Evolutionary conservation across 139 green algal species (phyloP), one percentile per base, ranked within the genome.

Genomic region (Asterochloris erici): DNA sequence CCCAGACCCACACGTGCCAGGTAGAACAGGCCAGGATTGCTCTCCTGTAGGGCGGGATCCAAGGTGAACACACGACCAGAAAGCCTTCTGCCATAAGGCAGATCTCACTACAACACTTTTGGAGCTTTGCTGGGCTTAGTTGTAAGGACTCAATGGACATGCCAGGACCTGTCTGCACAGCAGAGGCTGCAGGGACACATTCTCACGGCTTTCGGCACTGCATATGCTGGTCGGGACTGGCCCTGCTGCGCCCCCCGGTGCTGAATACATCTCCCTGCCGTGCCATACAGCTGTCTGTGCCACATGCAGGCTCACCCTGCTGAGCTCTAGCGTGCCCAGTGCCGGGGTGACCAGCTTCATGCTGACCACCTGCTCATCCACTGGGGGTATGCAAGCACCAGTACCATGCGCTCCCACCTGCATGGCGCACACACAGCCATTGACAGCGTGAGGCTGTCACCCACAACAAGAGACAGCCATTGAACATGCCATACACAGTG

Each of bases 301-400:
- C 38, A 2, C 38, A 23, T 38, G 16, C 12, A 29, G n/a, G 15
- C 29, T 88, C 38, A 79, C 74, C 38, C 62, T 26, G 14, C 63
- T 77, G 4, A 85, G 74, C 27, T 38, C 2, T 0, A 85, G 17
- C 9, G 81, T 85, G 28, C 81, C 83, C 10, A 90, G 74, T 14
- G 74, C 90, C 16, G 97, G 97, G 0, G 97, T 99, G n/a, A 97
- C 93, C 16, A 99, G 81, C 79, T 91, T 94, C 85, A 99, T 82
- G 27, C 77, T 68, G 13, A 98, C 92, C 13, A 99, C 93, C 78
- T 95, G 90, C 86, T 97, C 93, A 78, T 99, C 97, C 21, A 98
- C 94, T 23, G 97, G 94, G 0, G 97, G 97, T 60, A 99, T 93
- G 23, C 10, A 68, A 0, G 96, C 95, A 12, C 97, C 97, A 0